Evolutionary conservation across 805 yeast genomes (phyloP).

Genomic region (Wickerhamiella qilinensis): DNA sequence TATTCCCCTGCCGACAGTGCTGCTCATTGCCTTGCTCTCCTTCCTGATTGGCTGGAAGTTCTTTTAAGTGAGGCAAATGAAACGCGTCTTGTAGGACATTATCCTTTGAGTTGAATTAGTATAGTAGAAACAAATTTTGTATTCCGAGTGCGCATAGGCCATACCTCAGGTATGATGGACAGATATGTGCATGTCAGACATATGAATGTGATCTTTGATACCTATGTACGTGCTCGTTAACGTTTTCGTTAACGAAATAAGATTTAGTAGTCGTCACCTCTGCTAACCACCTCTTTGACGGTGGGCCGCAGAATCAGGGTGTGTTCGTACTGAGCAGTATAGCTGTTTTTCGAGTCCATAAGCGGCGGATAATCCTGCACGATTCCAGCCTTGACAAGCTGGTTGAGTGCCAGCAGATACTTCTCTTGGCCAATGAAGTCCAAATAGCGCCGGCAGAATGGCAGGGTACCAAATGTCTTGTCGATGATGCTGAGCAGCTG

Average conservation of each 20-base stretch:
- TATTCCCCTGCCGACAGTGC: constrained; percentile 39
- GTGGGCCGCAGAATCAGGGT: constrained; percentile 82
- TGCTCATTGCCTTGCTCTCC: constrained; percentile 37
- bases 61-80: constrained; percentile 27
- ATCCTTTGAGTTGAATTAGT: too few relatives aligned
- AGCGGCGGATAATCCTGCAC: constrained; percentile 91
- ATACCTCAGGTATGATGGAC: too few relatives aligned
- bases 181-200: too few relatives aligned
- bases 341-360: constrained; percentile 64
- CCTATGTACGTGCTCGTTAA: too few relatives aligned
- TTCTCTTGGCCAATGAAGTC: constrained; percentile 87
- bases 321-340: constrained; percentile 95
- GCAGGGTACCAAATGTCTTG: constrained; percentile 78
- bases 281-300: constrained; percentile 81
- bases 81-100: too few relatives aligned
- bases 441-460: constrained; percentile 90
- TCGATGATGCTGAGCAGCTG: constrained; percentile 54
- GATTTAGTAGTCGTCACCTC: constrained; percentile 80
- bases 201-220: too few relatives aligned
- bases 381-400: constrained; percentile 69
- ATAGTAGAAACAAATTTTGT: too few relatives aligned
- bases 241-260: too few relatives aligned
- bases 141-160: too few relatives aligned
- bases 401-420: constrained; percentile 73
- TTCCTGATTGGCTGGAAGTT: constrained; percentile 57